Evolutionary conservation across 257 asterid species (phyloP).

Genomic region (Linaria vulgaris): DNA sequence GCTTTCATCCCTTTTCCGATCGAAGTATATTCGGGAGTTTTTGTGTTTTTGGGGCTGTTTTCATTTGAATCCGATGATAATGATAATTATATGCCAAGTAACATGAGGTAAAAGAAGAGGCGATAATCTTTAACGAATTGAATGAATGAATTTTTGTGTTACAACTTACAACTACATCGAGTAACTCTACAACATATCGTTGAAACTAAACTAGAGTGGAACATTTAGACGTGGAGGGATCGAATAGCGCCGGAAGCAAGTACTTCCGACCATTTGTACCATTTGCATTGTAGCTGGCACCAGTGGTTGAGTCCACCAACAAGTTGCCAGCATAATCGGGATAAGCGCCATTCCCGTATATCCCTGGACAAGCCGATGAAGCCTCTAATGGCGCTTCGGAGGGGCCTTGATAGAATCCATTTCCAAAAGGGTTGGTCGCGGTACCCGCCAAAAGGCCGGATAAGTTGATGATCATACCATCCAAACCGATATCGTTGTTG

Average conservation of each 20-base stretch:
- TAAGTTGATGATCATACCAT: slow-evolving; percentile 45
- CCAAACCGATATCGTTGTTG: slow-evolving; percentile 51
- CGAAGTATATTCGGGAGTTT: too few relatives aligned
- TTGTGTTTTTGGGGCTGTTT: too few relatives aligned
- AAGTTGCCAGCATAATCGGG: slow-evolving; percentile 61
- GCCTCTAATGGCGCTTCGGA: slow-evolving; percentile 59
- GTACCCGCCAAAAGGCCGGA: slow-evolving; percentile 56
- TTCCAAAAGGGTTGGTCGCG: slow-evolving; percentile 56
- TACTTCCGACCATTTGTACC: slow-evolving; percentile 47
- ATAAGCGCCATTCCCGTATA: slow-evolving; percentile 56
- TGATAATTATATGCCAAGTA: too few relatives aligned
- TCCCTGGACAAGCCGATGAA: slow-evolving; percentile 58
- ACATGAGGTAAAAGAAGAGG: too few relatives aligned
- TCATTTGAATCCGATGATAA: too few relatives aligned
- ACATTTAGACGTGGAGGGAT: slow-evolving; percentile 46
- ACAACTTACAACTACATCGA: not conserved
- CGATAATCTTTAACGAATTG: too few relatives aligned
- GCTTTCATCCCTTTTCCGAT: too few relatives aligned
- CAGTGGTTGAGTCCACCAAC: slow-evolving; percentile 51
- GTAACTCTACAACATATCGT: not conserved
- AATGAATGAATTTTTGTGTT: too few relatives aligned
- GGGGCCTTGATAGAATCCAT: slow-evolving; percentile 53
- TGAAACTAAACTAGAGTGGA: slow-evolving; percentile 42
- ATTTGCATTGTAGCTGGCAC: slow-evolving; percentile 61
- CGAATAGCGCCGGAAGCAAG: slow-evolving; percentile 49